phyloP scores from a whole-genome alignment of 2,329 filamentous ascomycete genomes.

The Emergomyces orientalis region DNA sequence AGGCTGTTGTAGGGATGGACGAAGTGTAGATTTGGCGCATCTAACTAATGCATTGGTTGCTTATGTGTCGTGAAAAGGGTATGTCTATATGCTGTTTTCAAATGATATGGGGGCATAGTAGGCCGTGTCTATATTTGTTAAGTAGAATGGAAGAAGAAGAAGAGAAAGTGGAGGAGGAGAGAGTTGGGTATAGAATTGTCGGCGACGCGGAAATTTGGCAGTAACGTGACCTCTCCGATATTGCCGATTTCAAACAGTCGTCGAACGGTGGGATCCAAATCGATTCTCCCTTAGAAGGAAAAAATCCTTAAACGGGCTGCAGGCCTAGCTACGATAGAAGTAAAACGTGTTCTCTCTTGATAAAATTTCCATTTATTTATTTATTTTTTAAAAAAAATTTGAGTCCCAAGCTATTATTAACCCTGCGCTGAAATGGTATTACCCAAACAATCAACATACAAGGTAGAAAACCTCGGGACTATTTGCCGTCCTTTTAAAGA shows the following conservation, averaged over 20 bases:
- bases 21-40: background rate
- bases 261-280: too few relatives aligned
- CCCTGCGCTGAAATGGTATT: background rate
- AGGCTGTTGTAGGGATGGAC: background rate
- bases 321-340: too few relatives aligned
- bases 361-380: slow-evolving; percentile 3
- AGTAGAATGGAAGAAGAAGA: background rate
- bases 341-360: slow-evolving; percentile 5
- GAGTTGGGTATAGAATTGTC: background rate
- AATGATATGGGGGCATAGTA: background rate
- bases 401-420: background rate
- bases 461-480: background rate
- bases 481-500: background rate
- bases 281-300: too few relatives aligned
- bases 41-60: background rate
- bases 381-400: slow-evolving; percentile 1
- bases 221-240: background rate
- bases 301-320: too few relatives aligned
- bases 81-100: background rate
- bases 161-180: background rate
- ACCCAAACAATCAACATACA: background rate
- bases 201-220: background rate
- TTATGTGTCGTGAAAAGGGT: background rate
- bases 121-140: background rate
- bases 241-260: too few relatives aligned